A percentile compares a stretch with the other conserved stretches of the same genome.
Evolutionary conservation across 495 filamentous ascomycete species (phyloP).

Genomic region (Staphylotrichum longicolle): DNA sequence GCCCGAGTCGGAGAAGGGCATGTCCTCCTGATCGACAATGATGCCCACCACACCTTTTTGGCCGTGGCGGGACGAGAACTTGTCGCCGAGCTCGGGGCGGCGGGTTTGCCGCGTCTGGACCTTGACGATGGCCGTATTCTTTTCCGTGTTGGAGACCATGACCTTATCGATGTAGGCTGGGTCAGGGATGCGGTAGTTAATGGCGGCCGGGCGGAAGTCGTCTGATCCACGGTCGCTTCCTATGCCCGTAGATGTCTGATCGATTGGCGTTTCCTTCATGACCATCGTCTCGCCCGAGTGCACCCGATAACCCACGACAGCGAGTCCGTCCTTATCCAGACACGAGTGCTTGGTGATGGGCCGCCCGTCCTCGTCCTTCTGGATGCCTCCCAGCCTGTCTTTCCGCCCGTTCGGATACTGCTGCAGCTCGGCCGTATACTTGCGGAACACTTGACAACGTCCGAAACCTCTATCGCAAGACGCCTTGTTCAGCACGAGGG

Average conservation of each 20-base stretch:
- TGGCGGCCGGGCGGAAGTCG: conserved; percentile 64
- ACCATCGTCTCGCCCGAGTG: conserved; percentile 76
- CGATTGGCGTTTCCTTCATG: conserved; percentile 77
- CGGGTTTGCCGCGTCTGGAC: conserved; percentile 90
- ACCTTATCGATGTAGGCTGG: conserved; percentile 91
- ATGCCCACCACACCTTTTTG: conserved; percentile 98
- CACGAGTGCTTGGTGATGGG: conserved; percentile 69
- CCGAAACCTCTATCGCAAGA: conserved; percentile 93
- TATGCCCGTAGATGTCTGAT: conserved; percentile 62
- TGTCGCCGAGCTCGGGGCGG: conserved; percentile 91
- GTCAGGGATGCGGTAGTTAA: conserved; percentile 81
- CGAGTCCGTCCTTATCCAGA: conserved; percentile 77
- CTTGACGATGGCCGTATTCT: conserved; percentile 77
- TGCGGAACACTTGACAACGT: conserved; percentile 91
- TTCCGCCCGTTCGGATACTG: conserved; percentile 76
- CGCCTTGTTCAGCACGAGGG: conserved; percentile 92
- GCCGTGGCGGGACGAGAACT: conserved; percentile 98
- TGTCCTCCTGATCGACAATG: conserved; percentile 91
- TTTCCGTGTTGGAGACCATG: conserved; percentile 82
- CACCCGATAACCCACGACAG: conserved; percentile 75
- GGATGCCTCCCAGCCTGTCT: conserved; percentile 67
- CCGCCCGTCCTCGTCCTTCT: conserved; percentile 51
- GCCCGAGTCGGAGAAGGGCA: conserved; percentile 92
- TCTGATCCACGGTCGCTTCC: conserved; percentile 62
- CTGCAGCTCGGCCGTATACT: conserved; percentile 72